These are phyloP conservation scores for Exophiala sideris DNA, from an alignment of 2,329 filamentous ascomycete genomes.

Conservation along the genomic window DNA sequence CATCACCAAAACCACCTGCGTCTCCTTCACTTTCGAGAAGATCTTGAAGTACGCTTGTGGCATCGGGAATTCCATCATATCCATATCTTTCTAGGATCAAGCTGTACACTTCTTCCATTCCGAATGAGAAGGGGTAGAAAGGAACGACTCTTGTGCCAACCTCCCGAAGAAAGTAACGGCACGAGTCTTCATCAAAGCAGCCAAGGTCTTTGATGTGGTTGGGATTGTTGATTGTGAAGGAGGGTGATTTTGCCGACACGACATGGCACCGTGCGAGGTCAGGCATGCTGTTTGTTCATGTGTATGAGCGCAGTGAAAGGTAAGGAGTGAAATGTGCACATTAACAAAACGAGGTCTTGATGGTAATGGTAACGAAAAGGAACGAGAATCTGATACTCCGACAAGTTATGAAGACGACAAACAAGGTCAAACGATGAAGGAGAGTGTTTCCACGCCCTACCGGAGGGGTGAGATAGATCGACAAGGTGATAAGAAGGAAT, in stretches of 20 bases:
- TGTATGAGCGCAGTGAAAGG: neutral
- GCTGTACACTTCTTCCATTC: conserved; percentile 31
- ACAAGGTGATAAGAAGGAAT: too few species aligned
- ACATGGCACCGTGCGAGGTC: conserved; percentile 9
- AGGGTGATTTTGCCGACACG: conserved; percentile 6
- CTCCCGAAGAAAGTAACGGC: conserved; percentile 29
- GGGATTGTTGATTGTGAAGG: conserved; percentile 2
- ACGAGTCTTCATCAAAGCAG: conserved; percentile 30
- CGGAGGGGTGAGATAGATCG: neutral
- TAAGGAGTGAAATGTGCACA: neutral
- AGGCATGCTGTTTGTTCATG: conserved; percentile 1
- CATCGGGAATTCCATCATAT: conserved; percentile 23
- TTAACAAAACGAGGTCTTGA: neutral
- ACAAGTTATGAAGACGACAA: neutral
- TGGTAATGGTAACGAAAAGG: too few species aligned
- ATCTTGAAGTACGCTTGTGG: conserved; percentile 29
- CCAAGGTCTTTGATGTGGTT: conserved; percentile 18
- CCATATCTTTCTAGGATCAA: conserved; percentile 28
- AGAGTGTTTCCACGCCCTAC: neutral
- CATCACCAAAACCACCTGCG: conserved; percentile 27
- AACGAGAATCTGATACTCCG: too few species aligned
- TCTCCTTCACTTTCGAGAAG: conserved; percentile 28
- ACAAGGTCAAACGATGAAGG: neutral
- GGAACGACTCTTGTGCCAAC: conserved; percentile 27
- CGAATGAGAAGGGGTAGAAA: conserved; percentile 28